phyloP scores from a whole-genome alignment of 257 asterid genomes.

The Solanum tarijense region DNA sequence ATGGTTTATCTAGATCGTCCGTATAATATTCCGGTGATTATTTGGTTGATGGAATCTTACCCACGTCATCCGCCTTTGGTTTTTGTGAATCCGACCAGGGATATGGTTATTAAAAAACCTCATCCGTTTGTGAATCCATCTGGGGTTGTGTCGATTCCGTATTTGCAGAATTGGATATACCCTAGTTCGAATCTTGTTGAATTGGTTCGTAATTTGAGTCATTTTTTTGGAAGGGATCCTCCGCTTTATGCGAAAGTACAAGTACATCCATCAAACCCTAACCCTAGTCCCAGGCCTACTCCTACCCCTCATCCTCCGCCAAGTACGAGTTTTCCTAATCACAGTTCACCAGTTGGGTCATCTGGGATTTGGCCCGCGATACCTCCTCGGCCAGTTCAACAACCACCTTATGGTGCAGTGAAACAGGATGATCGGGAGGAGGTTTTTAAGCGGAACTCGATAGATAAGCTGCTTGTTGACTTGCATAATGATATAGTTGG shows the following conservation, averaged over 20 bases:
- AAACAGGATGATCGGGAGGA: constrained; percentile 57
- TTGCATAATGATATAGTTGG: constrained; percentile 48
- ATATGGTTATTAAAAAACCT: constrained; percentile 75
- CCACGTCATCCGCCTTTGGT: constrained; percentile 85
- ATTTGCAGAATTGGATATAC: constrained; percentile 66
- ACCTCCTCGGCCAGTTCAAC: constrained; percentile 66
- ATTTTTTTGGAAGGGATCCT: constrained; percentile 71
- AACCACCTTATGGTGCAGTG: constrained; percentile 42
- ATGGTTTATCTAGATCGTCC: constrained; percentile 55
- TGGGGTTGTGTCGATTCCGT: constrained; percentile 74
- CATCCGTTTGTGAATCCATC: constrained; percentile 79
- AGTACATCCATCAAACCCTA: constrained; percentile 1
- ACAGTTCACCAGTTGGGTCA: constrained; percentile 21
- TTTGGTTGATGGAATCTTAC: constrained; percentile 88
- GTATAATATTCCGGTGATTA: constrained; percentile 76
- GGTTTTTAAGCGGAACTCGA: constrained; percentile 48
- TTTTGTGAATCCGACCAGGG: constrained; percentile 78
- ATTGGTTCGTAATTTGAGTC: constrained; percentile 50
- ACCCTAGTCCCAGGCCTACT: not conserved
- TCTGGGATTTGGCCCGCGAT: constrained; percentile 43
- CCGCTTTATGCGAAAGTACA: constrained; percentile 66
- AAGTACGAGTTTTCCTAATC: not conserved
- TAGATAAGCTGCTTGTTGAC: constrained; percentile 47
- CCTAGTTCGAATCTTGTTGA: constrained; percentile 77
- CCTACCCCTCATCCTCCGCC: not conserved